Conservation (phyloP, 139 green algal genomes). For the Edaphochlamys debaryana region DNA sequence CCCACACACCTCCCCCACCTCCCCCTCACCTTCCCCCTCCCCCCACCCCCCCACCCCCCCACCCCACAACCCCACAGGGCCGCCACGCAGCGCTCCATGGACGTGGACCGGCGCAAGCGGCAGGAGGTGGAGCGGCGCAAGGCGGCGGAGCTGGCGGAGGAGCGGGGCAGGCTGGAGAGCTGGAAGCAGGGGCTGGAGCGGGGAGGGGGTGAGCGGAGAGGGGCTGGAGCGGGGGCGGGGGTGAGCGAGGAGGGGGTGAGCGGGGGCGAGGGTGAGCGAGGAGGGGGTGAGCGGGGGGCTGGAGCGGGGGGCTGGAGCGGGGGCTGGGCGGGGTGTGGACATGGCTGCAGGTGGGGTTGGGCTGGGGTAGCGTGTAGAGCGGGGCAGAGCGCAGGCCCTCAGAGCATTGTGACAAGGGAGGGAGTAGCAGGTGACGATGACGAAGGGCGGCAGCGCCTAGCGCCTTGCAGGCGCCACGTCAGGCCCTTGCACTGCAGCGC, state of each 20-base stretch:
- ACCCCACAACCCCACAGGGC: constrained; percentile 52
- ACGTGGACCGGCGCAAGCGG: constrained; percentile 52
- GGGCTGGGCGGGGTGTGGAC: neutral
- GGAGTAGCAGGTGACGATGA: too few relatives aligned
- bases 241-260: neutral
- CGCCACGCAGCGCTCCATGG: constrained; percentile 59
- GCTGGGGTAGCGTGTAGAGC: neutral
- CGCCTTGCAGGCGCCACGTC: too few relatives aligned
- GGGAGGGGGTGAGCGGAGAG: constrained; percentile 2
- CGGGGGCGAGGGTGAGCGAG: neutral
- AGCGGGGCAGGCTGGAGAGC: constrained; percentile 53
- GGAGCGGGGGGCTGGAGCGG: neutral
- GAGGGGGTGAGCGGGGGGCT: constrained; percentile 9
- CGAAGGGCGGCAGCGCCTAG: too few relatives aligned
- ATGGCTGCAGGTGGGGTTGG: too few relatives aligned
- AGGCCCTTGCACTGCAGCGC: too few relatives aligned
- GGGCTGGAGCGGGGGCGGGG: neutral
- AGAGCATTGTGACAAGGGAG: too few relatives aligned
- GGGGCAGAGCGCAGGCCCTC: too few relatives aligned
- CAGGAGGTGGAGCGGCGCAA: constrained; percentile 55
- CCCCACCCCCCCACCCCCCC: too few relatives aligned
- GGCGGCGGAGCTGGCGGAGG: constrained; percentile 56
- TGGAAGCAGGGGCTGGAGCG: constrained; percentile 31
- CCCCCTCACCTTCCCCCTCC: neutral
- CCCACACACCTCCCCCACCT: neutral